phyloP scores from a whole-genome alignment of 768 basidiomycete genomes.

The Termitomyces eurrhizus region DNA sequence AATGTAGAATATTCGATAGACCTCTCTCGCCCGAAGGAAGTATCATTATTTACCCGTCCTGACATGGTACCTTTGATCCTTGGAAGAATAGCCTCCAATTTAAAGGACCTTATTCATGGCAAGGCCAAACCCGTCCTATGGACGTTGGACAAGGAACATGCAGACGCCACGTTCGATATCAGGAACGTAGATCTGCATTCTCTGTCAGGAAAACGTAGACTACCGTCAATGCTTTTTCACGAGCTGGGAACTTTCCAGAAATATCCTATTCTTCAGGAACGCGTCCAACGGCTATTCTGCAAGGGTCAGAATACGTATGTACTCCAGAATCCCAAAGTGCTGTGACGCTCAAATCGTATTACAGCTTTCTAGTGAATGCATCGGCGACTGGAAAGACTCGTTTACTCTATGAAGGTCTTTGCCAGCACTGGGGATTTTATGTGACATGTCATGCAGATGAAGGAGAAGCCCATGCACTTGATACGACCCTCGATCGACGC shows the following conservation, averaged over 20 bases:
- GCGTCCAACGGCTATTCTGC: neutral
- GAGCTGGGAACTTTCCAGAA: neutral
- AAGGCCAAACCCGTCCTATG: neutral
- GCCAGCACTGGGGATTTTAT: neutral
- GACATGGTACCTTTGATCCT: neutral
- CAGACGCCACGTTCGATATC: neutral
- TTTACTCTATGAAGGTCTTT: neutral
- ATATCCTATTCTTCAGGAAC: neutral
- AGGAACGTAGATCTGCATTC: neutral
- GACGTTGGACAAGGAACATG: neutral
- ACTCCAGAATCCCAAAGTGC: no score
- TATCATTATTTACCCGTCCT: neutral
- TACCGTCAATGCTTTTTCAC: constrained; percentile 3
- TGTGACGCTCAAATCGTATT: neutral
- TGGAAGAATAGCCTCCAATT: neutral
- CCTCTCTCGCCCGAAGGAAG: neutral
- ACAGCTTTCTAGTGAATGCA: constrained; percentile 5
- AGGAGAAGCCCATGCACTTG: neutral
- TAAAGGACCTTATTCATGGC: neutral
- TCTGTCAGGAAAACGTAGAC: neutral
- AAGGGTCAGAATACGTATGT: neutral
- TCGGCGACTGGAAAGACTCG: constrained; percentile 9
- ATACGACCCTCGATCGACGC: neutral
- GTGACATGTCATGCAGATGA: neutral
- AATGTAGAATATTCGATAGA: neutral